Base-by-base conservation (phyloP, 78 protist species). In the Tieghemostelium lacteum region DNA sequence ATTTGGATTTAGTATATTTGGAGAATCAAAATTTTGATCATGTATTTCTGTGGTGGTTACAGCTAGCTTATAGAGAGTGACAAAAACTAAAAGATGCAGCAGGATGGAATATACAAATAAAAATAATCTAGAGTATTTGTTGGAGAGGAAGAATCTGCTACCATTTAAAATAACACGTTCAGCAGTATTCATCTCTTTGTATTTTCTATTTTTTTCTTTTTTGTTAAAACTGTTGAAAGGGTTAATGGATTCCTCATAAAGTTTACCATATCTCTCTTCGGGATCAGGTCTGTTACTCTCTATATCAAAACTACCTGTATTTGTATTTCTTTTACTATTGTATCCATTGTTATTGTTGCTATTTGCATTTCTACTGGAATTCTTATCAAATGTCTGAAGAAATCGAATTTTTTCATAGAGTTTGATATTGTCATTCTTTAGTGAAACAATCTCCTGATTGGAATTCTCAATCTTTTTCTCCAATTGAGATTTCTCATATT, bases 351-450 rank as follows among this genome's bases (percentile, higher is more conserved):
- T n/a, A 45, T 45, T 45, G 6, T 40, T 20, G 10, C 75, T 66
- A 73, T 65, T 62, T 10, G 52, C 10, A 45, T 45, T 45, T 45
- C 52, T 45, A 14, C 64, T 12, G 33, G 50, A 45, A 42, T 63
- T 63, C 52, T 55, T 71, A 49, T 78, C 83, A 72, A 94, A 96
- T 19, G 75, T 58, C 76, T 96, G 93, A 42, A 96, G 67, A 50
- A 85, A 96, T 88, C 94, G 92, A 85, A 96, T 92, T 76, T 87
- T 91, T 42, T 96, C 96, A 70, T 93, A 96, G 3, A 96, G 40
- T 65, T 94, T 87, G 72, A 96, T 77, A 40, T 96, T 96, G 50
- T 96, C 98, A 12, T 83, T 39, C n/a, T 89, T 85, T 57, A 96
- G 52, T 12, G 88, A 75, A 10, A 54, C 50, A 3, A 72, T 40